Evolutionary conservation across 108 stramenopile species (phyloP), one percentile per base, ranked within the genome.

Genomic region (Phaeodactylum tricornutum): DNA sequence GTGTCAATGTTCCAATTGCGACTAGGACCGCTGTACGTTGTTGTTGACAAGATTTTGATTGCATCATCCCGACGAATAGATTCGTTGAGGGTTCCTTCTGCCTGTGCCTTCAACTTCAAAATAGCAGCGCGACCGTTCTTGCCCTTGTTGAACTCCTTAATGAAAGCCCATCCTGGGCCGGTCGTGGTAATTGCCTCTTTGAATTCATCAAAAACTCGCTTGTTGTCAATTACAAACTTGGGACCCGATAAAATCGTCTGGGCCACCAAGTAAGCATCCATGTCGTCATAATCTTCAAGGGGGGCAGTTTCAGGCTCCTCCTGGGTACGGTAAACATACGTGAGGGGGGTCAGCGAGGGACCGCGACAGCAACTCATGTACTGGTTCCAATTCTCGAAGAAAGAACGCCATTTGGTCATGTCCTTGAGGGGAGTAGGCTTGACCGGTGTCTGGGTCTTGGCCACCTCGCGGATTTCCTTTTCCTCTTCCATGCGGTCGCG

Each of bases 101-200:
- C 39, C 41, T 55, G 53, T 20, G 6, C 22, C 41, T 55, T 55
- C 4, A 55, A 22, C 6, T 39, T 5, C 3, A 55, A 42, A 26
- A 29, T 20, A 4, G 53, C 53, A 25, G 6, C 39, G n/a, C 53
- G 15, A 21, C 53, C 53, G 14, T 55, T 42, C 53, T 55, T 55
- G 15, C 9, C 20, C 14, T n/a, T 41, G 24, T 55, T 22, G 25
- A 27, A 43, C 16, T 27, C 27, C 41, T 55, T 55, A 42, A 45
- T 45, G 28, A 43, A 55, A 4, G 40, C 28, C 53, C 53, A 55
- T 17, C 43, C 53, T 42, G 39, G 43, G 2, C 53, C 53, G 21
- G 17, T 29, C 14, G 22, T 19, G 15, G 43, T 27, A 25, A 43
- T 19, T 2, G 41, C 17, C n/a, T n/a, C n/a, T 27, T 43, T 45